Evolutionary conservation across 352 stramenopile genomes (phyloP), one percentile per base, ranked within the genome.

Genomic region (Pythium pyrilobum): DNA sequence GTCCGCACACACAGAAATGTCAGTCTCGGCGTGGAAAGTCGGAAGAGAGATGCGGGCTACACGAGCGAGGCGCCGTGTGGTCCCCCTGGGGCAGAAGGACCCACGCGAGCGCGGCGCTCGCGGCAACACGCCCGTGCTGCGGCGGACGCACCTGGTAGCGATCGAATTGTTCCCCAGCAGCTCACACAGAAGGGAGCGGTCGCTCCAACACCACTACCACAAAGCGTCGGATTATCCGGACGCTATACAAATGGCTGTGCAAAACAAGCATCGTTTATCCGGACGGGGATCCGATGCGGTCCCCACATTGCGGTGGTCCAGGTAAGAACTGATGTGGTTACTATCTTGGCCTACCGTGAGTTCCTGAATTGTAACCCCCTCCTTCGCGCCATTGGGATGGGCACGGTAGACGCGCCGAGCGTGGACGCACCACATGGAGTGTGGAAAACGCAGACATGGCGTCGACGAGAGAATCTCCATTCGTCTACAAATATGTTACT

Each of bases 181-280:
- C 52, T 66, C 59, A 53, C 32, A 43, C 21, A 32, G 24, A 62
- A 62, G 53, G 60, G 60, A 63, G 54, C 47, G 20, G 37, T 23
- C 25, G 50, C 36, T n/a, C 37, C 57, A 65, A 67, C 42, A 59
- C 61, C 61, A 69, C 61, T 69, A 40, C 61, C 61, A 69, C 61
- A 69, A 69, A 64, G 54, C 49, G 31, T 50, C 25, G 41, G 34
- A 12, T 32, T 64, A 69, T 64, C 61, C 61, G 61, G 61, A 64
- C 56, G 23, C 12, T 0, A 48, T 51, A 59, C 32, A 40, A 57
- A 23, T 28, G 15, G 9, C 38, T 53, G 18, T 38, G 51, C 9
- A 12, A 42, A 13, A 31, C 8, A 0, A 20, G 8, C 5, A 24
- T n/a, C 2, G 4, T 10, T 61, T 67, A 67, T 67, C 59, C 59